Percentiles rank a stretch among this genome's conserved stretches.
Evolutionary conservation across 306 rosid genomes (phyloP).

Genomic region (Clitoria ternatea): DNA sequence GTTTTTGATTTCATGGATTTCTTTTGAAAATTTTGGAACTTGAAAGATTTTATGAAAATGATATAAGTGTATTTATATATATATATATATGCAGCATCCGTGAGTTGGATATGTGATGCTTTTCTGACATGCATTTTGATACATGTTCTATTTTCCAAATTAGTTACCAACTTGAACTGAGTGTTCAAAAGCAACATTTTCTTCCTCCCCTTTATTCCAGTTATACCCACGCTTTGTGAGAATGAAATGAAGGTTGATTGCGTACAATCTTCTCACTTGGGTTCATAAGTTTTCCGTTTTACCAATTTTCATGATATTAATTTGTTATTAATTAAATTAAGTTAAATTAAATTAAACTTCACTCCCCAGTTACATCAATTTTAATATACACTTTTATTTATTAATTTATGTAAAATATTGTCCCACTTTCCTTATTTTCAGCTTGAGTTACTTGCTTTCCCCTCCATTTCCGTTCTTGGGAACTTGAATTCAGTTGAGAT

Average conservation of each 20-base stretch:
- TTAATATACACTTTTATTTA: not conserved
- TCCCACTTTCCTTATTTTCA: slow-evolving; percentile 8
- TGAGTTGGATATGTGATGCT: slow-evolving; percentile 30
- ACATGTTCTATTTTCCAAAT: slow-evolving; percentile 32
- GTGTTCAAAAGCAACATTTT: slow-evolving; percentile 33
- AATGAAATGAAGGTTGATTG: slow-evolving; percentile 1
- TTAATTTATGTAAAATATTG: too few relatives aligned
- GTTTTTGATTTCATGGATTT: not conserved
- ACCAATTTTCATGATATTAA: not conserved
- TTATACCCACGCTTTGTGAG: slow-evolving; percentile 11
- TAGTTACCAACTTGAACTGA: slow-evolving; percentile 30
- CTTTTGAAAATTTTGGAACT: slow-evolving; percentile 3
- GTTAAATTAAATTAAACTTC: too few relatives aligned
- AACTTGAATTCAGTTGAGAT: not conserved
- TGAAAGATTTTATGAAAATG: not conserved
- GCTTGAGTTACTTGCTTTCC: not conserved
- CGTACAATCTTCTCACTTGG: slow-evolving; percentile 27
- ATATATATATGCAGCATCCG: slow-evolving; percentile 19
- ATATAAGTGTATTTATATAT: too few relatives aligned
- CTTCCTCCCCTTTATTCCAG: slow-evolving; percentile 24
- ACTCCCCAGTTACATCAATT: slow-evolving; percentile 14
- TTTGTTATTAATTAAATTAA: slow-evolving; percentile 2
- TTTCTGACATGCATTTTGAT: slow-evolving; percentile 33
- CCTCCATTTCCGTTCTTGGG: slow-evolving; percentile 14
- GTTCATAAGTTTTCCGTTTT: slow-evolving; percentile 35